Evolutionary conservation across 306 rosid genomes (phyloP).

Genomic region (Dryas alaskensis): DNA sequence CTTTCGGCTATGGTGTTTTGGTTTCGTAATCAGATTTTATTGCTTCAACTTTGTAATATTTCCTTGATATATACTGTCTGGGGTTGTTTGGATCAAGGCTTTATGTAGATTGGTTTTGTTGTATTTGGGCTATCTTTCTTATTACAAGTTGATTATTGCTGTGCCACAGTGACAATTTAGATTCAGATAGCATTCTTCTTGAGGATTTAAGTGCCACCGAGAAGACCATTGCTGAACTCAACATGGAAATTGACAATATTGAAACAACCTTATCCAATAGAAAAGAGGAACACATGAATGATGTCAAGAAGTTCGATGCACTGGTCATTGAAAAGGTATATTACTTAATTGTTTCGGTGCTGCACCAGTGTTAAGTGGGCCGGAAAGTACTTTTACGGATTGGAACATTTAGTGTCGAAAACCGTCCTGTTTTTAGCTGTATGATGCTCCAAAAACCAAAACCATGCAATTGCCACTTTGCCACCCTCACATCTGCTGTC

Average conservation of each 20-base stretch:
- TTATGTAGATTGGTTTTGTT: neutral
- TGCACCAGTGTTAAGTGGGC: neutral
- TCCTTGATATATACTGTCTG: no score
- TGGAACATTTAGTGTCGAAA: neutral
- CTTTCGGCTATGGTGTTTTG: no score
- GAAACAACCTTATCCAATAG: conserved; percentile 83
- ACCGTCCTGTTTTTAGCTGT: neutral
- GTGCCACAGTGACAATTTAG: conserved; percentile 66
- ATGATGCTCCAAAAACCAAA: neutral
- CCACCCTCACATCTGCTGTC: no score
- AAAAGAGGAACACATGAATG: conserved; percentile 77
- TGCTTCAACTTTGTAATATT: neutral
- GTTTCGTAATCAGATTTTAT: neutral
- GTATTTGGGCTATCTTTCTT: conserved; percentile 18
- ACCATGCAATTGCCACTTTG: neutral
- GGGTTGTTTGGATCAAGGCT: neutral
- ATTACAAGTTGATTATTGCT: conserved; percentile 19
- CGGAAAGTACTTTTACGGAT: neutral
- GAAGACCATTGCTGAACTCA: conserved; percentile 86
- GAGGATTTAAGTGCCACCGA: conserved; percentile 94
- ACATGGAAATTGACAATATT: conserved; percentile 89
- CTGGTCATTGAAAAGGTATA: conserved; percentile 78
- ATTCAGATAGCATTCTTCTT: conserved; percentile 63
- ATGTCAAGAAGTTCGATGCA: conserved; percentile 77
- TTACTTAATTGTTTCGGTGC: neutral